Conservation (phyloP, 805 yeast genomes). For the Metschnikowia rubicola region DNA sequence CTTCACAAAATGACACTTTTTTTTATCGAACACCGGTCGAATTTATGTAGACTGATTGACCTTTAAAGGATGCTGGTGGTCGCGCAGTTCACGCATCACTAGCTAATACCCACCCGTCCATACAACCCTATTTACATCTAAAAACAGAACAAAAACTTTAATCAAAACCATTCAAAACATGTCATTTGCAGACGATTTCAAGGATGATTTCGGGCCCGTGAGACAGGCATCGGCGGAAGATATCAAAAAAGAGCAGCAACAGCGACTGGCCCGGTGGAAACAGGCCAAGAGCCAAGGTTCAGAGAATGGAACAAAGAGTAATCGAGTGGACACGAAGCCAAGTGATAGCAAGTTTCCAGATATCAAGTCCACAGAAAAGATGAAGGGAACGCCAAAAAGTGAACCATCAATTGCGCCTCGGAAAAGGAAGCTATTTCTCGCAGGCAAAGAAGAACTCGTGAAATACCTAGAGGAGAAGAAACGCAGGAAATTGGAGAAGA, state of each 20-base stretch:
- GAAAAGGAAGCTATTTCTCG: neutral
- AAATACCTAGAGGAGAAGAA: constrained; percentile 4
- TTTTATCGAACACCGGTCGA: no score
- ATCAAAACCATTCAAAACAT: neutral
- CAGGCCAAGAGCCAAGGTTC: neutral
- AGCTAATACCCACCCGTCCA: neutral
- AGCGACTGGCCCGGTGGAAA: constrained; percentile 1
- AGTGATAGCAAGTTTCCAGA: neutral
- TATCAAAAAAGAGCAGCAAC: neutral
- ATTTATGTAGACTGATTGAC: no score
- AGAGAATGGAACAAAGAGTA: no score
- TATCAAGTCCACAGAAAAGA: neutral
- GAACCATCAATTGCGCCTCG: neutral
- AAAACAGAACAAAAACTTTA: neutral
- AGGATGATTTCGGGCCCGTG: constrained; percentile 10
- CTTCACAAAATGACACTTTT: no score
- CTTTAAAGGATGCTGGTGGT: no score
- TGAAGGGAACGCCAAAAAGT: neutral
- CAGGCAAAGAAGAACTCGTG: constrained; percentile 9
- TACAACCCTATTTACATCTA: neutral
- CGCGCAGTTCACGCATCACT: no score
- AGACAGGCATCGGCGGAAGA: constrained; percentile 3
- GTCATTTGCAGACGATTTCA: constrained; percentile 18
- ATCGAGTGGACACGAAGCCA: no score
- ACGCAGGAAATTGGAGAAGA: neutral